Evolutionary conservation across 768 basidiomycete species (phyloP), one percentile per base, ranked within the genome.

Genomic region (Candolleomyces eurysporus): DNA sequence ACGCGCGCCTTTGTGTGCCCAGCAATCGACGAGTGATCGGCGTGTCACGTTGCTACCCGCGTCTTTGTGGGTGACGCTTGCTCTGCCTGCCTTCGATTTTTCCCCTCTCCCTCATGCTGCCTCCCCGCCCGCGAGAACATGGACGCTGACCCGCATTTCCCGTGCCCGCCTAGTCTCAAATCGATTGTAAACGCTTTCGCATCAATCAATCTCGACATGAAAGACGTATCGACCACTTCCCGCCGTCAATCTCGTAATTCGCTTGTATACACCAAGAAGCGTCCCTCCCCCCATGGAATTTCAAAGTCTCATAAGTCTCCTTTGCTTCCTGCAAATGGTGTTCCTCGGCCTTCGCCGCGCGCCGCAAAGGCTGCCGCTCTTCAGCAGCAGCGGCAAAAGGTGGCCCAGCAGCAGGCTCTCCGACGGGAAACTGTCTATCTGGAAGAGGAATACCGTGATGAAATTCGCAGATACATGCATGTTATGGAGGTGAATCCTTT

Each of bases 361-460:
- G 84, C 84, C 45, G 79, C 82, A 54, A 91, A 86, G 73, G 73
- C 82, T 51, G 82, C 85, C 61, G 72, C 84, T 31, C 67, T 84
- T 30, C 65, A 63, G 48, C 87, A 82, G 52, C 89, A 89, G 69
- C 84, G 84, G 61, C 88, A 88, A 69, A 85, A 89, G 55, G 84
- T 89, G 62, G 82, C 81, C 8, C 36, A 36, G 36, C 36, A 36
- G 16, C 89, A 89, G 70, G 90, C 87, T 42, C 79, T 88, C 68
- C 85, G 90, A 48, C 79, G 84, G 66, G 87, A 91, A 66, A 87
- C 89, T 50, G 82, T 90, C 58, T 82, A 94, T 61, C 81, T 96
- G 66, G 97, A 98, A 77, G 93, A 94, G 71, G 96, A 98, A 75
- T 98, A 99, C 71, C 85, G 88, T 43, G 91, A 94, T 53, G 97